Evolutionary conservation across 2,329 filamentous ascomycete genomes (phyloP).

Genomic region (Fusarium sp.): DNA sequence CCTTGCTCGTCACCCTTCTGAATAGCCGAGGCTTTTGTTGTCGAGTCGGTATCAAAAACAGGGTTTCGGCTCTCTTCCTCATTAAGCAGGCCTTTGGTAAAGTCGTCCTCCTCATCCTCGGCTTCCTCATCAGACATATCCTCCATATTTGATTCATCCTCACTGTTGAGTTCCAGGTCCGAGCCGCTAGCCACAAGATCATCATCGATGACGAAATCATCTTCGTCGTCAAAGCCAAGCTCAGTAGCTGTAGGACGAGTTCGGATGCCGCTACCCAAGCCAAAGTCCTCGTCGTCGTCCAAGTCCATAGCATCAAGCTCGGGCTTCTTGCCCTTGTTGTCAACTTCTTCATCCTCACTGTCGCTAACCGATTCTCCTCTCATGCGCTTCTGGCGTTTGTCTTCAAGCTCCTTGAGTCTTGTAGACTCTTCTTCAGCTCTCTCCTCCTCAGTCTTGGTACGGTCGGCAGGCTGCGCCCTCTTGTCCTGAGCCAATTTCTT

Average conservation of each 20-base stretch:
- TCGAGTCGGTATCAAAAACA: conserved; percentile 59
- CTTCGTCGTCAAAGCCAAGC: conserved; percentile 87
- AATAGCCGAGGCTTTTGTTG: conserved; percentile 48
- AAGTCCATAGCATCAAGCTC: conserved; percentile 49
- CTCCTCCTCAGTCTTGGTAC: conserved; percentile 92
- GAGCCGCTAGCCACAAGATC: conserved; percentile 86
- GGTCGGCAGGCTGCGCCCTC: conserved; percentile 83
- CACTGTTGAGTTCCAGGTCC: conserved; percentile 68
- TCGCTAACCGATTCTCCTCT: conserved; percentile 77
- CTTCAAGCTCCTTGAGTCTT: conserved; percentile 81
- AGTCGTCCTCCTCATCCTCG: conserved; percentile 62
- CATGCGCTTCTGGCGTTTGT: conserved; percentile 86
- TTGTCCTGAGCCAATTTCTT: conserved; percentile 86
- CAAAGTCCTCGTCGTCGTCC: conserved; percentile 63
- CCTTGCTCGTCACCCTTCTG: conserved; percentile 60
- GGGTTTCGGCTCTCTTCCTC: conserved; percentile 65
- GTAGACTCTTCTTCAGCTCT: conserved; percentile 79
- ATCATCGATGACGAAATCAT: conserved; percentile 91
- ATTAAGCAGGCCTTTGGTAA: conserved; percentile 73
- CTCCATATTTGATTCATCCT: conserved; percentile 61
- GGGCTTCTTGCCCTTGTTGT: conserved; percentile 51
- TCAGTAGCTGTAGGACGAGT: conserved; percentile 66
- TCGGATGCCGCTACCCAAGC: conserved; percentile 68
- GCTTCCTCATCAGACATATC: conserved; percentile 52
- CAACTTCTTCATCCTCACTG: conserved; percentile 66